A percentile compares a stretch with the other conserved stretches of the same genome.
phyloP scores from a whole-genome alignment of 352 stramenopile species.

The Globisporangium nodosum region DNA sequence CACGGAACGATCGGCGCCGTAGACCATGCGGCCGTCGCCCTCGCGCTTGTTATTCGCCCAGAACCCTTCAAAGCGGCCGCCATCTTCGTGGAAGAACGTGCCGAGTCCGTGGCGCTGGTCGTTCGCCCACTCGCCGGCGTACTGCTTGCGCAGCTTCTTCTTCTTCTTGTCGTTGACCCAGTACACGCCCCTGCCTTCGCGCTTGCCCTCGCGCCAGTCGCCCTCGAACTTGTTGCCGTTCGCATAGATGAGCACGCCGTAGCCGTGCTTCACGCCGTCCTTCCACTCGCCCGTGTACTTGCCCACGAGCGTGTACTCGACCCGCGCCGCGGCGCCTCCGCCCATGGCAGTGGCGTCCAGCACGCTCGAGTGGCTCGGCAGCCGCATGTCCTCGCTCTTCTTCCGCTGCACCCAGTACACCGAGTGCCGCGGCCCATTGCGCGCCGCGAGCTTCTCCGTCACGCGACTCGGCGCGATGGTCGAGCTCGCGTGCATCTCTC shows the following conservation, averaged over 20 bases:
- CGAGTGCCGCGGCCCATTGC: constrained; percentile 65
- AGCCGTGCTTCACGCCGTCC: constrained; percentile 90
- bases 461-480: constrained; percentile 34
- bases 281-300: constrained; percentile 94
- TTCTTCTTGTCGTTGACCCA: constrained; percentile 74
- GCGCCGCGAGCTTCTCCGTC: constrained; percentile 44
- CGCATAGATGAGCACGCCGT: constrained; percentile 83
- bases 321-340: constrained; percentile 21
- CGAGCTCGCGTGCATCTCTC: constrained; percentile 5
- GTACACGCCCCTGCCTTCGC: constrained; percentile 74
- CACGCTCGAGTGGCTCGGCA: constrained; percentile 28
- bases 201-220: constrained; percentile 75
- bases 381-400: constrained; percentile 16
- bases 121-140: constrained; percentile 71
- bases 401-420: constrained; percentile 78
- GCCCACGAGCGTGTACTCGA: constrained; percentile 58
- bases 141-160: constrained; percentile 69
- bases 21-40: constrained; percentile 75
- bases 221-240: constrained; percentile 91
- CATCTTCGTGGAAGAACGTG: constrained; percentile 80
- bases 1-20: constrained; percentile 73
- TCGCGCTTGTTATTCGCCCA: constrained; percentile 75
- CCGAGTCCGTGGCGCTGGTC: constrained; percentile 74
- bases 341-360: constrained; percentile 21
- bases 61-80: constrained; percentile 72